Evolutionary conservation across 768 basidiomycete species (phyloP).

Genomic region (Baorangia bicolor): DNA sequence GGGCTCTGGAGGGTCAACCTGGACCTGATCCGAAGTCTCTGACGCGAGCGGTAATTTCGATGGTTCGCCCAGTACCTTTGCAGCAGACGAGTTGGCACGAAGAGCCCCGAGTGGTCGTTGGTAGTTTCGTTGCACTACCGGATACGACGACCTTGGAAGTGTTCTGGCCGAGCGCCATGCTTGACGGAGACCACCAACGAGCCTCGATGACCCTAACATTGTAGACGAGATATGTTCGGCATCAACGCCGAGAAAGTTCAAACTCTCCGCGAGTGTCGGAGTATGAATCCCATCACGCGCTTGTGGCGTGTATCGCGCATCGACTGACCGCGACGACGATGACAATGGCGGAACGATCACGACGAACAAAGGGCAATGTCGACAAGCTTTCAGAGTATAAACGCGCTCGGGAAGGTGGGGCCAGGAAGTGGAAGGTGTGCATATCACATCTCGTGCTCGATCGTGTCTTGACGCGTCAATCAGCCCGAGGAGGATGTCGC

Average conservation of each 20-base stretch:
- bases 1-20: slow-evolving; percentile 51
- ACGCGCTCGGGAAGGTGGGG: slow-evolving; percentile 57
- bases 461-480: slow-evolving; percentile 25
- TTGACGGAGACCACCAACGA: slow-evolving; percentile 45
- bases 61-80: not conserved
- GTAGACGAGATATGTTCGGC: not conserved
- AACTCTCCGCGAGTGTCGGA: slow-evolving; percentile 24
- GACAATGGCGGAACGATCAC: slow-evolving; percentile 29
- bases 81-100: slow-evolving; percentile 20
- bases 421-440: slow-evolving; percentile 57
- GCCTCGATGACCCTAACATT: slow-evolving; percentile 47
- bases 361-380: slow-evolving; percentile 19
- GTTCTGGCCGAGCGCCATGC: slow-evolving; percentile 42
- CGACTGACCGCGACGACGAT: slow-evolving; percentile 3
- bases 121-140: slow-evolving; percentile 39
- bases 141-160: slow-evolving; percentile 33
- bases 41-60: not conserved
- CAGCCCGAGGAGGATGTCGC: slow-evolving; percentile 57
- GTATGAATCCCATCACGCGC: slow-evolving; percentile 24
- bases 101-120: slow-evolving; percentile 31
- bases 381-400: slow-evolving; percentile 61
- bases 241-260: slow-evolving; percentile 6
- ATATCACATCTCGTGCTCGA: not conserved
- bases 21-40: slow-evolving; percentile 7
- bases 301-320: slow-evolving; percentile 23